Base-by-base conservation (phyloP, 208 protist genomes). In the Crithidia brevicula region DNA sequence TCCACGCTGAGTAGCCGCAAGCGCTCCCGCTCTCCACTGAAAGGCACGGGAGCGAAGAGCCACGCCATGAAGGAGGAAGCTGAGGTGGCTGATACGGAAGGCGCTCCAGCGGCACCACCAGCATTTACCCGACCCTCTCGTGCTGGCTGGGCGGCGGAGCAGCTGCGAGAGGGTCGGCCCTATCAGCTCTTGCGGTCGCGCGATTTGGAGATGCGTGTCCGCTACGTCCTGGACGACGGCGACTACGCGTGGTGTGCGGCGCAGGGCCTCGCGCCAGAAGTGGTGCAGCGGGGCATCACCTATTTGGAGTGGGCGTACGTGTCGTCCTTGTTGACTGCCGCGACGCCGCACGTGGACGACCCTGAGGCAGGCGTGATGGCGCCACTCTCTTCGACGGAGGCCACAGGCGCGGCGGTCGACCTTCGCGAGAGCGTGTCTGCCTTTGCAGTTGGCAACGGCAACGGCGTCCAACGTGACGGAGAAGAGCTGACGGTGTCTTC, bases 261-360 rank as follows among this genome's bases (percentile, higher is more conserved):
- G 7, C 57, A 89, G 3, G 22, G 49, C 11, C 43, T 90, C 2
- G 13, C 62, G 11, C 65, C 74, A 6, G 70, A 68, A 3, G 66
- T 75, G 16, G 77, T 94, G 38, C 63, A 79, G 61, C 69, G 79
- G 3, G 74, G 71, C 11, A 75, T 94, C 28, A 91, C 86, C 28
- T 72, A 72, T 53, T 53, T 94, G 0, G 89, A 94, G 67, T 87
- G 89, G 79, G 72, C 64, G 7, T 92, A 91, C 51, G 86, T 79
- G 5, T 74, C 68, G 1, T 67, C 71, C 40, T 54, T 93, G n/a
- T 43, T 87, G 4, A 61, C 34, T 8, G 57, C 67, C 4, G 64
- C 75, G 2, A 63, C 22, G 23, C 59, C 60, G 6, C 49, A 47
- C 16, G 16, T 53, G 20, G 53, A 52, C 23, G 43, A 38, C 61